Evolutionary conservation across 768 basidiomycete species (phyloP).

Genomic region (Boletus barrowsii): DNA sequence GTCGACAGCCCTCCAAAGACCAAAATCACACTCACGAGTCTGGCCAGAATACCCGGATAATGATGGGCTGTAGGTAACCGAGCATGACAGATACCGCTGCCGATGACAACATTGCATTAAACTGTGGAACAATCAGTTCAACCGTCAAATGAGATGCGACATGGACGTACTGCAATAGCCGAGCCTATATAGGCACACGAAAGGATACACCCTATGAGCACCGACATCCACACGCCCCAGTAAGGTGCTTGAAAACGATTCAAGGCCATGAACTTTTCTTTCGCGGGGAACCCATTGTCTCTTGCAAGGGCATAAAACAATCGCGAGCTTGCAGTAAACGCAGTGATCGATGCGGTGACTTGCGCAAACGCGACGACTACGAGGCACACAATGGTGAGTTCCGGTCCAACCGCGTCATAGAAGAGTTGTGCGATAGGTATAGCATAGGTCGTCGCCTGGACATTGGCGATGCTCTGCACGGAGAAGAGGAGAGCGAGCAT

Average conservation of each 20-base stretch:
- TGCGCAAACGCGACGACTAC: conserved; percentile 48
- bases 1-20: background rate
- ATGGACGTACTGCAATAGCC: conserved; percentile 44
- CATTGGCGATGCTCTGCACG: conserved; percentile 48
- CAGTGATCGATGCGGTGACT: conserved; percentile 54
- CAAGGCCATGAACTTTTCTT: conserved; percentile 45
- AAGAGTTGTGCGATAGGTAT: conserved; percentile 60
- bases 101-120: conserved; percentile 55
- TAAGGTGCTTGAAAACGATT: conserved; percentile 54
- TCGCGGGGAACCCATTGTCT: conserved; percentile 51
- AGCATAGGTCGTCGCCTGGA: conserved; percentile 50
- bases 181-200: conserved; percentile 60
- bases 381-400: conserved; percentile 49
- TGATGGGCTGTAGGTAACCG: conserved; percentile 54
- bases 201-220: conserved; percentile 49
- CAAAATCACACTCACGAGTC: conserved; percentile 34
- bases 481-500: conserved; percentile 59
- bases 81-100: conserved; percentile 58
- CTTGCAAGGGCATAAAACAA: conserved; percentile 56
- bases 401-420: conserved; percentile 48
- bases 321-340: conserved; percentile 56
- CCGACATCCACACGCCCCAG: conserved; percentile 54
- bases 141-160: background rate
- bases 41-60: conserved; percentile 58
- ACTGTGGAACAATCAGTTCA: conserved; percentile 27